Percentiles rank a stretch among this genome's conserved stretches.
Evolutionary conservation across 768 basidiomycete species (phyloP).

Genomic region (Pleurotus salmoneostramineus): DNA sequence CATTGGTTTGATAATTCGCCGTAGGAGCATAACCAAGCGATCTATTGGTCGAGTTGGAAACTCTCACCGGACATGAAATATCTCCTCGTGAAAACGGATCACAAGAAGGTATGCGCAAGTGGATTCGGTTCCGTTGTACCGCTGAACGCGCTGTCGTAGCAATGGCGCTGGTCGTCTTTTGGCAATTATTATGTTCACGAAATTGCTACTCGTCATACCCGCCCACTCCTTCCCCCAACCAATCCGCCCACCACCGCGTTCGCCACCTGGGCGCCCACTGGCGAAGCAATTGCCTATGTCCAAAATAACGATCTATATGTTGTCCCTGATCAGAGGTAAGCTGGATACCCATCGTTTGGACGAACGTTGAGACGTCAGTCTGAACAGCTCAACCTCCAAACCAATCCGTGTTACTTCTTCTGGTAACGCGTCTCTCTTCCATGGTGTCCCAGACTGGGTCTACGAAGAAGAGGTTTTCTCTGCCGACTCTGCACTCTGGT

Average conservation of each 20-base stretch:
- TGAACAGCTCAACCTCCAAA: conserved; percentile 28
- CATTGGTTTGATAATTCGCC: conserved; percentile 2
- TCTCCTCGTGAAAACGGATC: conserved; percentile 75
- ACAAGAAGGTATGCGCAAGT: conserved; percentile 53
- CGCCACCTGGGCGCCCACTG: conserved; percentile 86
- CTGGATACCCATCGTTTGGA: neutral
- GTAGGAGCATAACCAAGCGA: conserved; percentile 51
- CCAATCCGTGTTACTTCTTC: conserved; percentile 76
- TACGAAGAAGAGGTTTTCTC: conserved; percentile 91
- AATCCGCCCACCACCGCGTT: conserved; percentile 71
- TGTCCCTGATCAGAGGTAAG: conserved; percentile 62
- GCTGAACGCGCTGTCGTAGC: conserved; percentile 36
- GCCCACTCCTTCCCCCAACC: conserved; percentile 65
- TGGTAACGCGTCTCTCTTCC: conserved; percentile 82
- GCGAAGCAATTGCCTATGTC: conserved; percentile 84
- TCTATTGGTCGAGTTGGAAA: conserved; percentile 64
- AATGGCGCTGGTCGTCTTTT: conserved; percentile 92
- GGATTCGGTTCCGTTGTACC: conserved; percentile 2
- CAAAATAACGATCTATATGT: conserved; percentile 87
- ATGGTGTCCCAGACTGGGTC: conserved; percentile 97
- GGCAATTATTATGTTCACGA: conserved; percentile 94
- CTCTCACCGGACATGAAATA: conserved; percentile 91
- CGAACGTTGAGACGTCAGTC: neutral
- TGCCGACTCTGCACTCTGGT: conserved; percentile 79
- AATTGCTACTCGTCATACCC: conserved; percentile 62